phyloP scores from a whole-genome alignment of 2,329 filamentous ascomycete genomes.

The Penicillium nordicum region DNA sequence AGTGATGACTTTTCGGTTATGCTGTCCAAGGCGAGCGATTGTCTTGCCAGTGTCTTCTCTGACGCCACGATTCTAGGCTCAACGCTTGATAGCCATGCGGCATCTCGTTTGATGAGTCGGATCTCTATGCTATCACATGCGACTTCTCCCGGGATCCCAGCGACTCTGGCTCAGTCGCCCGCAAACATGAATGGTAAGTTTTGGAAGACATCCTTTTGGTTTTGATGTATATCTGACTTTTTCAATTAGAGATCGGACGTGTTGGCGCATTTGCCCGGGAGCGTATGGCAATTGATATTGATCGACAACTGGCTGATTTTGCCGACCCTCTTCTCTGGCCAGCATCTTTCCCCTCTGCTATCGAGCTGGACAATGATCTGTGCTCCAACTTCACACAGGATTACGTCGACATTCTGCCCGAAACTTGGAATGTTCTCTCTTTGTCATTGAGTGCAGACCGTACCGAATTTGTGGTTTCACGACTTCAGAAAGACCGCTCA shows the following conservation, averaged over 20 bases:
- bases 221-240: slow-evolving; percentile 14
- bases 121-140: slow-evolving; percentile 44
- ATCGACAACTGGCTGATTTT: slow-evolving; percentile 44
- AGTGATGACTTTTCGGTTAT: slow-evolving; percentile 37
- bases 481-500: slow-evolving; percentile 68
- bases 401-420: slow-evolving; percentile 81
- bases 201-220: not conserved
- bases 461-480: slow-evolving; percentile 85
- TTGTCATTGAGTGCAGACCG: slow-evolving; percentile 76
- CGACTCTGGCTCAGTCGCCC: slow-evolving; percentile 30
- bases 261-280: slow-evolving; percentile 43
- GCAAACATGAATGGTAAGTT: slow-evolving; percentile 40
- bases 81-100: slow-evolving; percentile 39
- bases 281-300: slow-evolving; percentile 40
- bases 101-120: slow-evolving; percentile 39
- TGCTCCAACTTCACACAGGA: slow-evolving; percentile 68
- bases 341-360: slow-evolving; percentile 19
- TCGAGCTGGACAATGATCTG: slow-evolving; percentile 36
- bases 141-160: slow-evolving; percentile 32
- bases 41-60: slow-evolving; percentile 33
- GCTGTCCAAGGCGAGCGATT: slow-evolving; percentile 36
- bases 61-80: slow-evolving; percentile 37
- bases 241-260: slow-evolving; percentile 37
- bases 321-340: slow-evolving; percentile 53
- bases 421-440: slow-evolving; percentile 79